Percentiles rank a stretch among this genome's conserved stretches.
Conservation (phyloP, 495 filamentous ascomycete species). For the Penicillium robsamsonii region DNA sequence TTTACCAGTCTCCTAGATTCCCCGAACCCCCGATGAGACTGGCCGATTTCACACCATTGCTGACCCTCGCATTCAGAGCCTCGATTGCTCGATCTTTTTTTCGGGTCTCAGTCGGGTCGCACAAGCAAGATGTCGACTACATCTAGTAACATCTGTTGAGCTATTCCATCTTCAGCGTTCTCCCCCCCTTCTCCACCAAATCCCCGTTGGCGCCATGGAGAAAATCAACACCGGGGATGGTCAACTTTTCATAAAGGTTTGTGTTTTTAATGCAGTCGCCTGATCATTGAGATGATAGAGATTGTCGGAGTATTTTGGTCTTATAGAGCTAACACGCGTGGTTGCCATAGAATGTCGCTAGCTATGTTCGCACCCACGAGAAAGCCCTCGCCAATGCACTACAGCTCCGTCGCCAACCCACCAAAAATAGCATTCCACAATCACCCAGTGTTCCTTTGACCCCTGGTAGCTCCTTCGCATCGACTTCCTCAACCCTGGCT, state of each 20-base stretch:
- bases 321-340: slow-evolving; percentile 11
- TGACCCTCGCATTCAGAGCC: slow-evolving; percentile 9
- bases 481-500: slow-evolving; percentile 69
- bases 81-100: slow-evolving; percentile 11
- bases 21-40: slow-evolving; percentile 7
- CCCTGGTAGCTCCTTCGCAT: slow-evolving; percentile 58
- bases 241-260: slow-evolving; percentile 82
- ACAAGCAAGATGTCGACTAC: slow-evolving; percentile 45
- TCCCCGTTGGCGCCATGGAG: slow-evolving; percentile 43
- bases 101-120: slow-evolving; percentile 18
- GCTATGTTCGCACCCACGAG: slow-evolving; percentile 95
- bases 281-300: neutral
- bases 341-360: slow-evolving; percentile 73
- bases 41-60: neutral
- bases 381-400: slow-evolving; percentile 95
- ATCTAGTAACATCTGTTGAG: slow-evolving; percentile 37
- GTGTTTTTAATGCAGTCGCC: slow-evolving; percentile 8
- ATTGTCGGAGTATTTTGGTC: neutral
- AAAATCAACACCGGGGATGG: slow-evolving; percentile 73
- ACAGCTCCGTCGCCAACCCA: slow-evolving; percentile 69
- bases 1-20: neutral
- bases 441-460: slow-evolving; percentile 46
- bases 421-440: slow-evolving; percentile 55
- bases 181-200: slow-evolving; percentile 29
- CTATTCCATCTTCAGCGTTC: slow-evolving; percentile 39